Percentiles rank a stretch among this genome's conserved stretches.
Conservation (phyloP, 768 basidiomycete species). For the Serpula lacrymans region DNA sequence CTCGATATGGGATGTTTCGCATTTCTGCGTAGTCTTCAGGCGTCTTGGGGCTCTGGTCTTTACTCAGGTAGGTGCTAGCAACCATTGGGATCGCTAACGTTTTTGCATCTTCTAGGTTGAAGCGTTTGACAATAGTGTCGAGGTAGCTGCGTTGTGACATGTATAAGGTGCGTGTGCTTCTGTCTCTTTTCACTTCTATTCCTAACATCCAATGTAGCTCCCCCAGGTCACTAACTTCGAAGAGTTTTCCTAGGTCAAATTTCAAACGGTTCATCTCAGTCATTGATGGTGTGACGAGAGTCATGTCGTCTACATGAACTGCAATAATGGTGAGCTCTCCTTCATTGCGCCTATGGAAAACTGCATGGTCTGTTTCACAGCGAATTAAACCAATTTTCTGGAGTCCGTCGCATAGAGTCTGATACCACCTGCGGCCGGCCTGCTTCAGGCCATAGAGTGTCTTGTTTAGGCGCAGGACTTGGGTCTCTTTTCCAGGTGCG, state of each 20-base stretch:
- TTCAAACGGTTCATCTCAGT: conserved; percentile 1
- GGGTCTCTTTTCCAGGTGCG: too few species aligned
- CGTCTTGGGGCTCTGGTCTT: too few species aligned
- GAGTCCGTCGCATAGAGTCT: conserved; percentile 11
- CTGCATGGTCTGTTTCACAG: conserved; percentile 21
- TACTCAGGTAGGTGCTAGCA: too few species aligned
- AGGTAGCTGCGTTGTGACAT: conserved; percentile 20
- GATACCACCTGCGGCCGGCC: conserved; percentile 23
- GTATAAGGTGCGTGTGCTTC: conserved; percentile 17
- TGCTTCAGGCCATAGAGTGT: conserved; percentile 31
- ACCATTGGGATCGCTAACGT: too few species aligned
- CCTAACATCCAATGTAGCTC: conserved; percentile 21
- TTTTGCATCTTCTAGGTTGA: conserved; percentile 10
- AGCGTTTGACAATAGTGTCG: conserved; percentile 7
- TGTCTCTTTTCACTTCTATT: conserved; percentile 25
- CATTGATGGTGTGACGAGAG: neutral
- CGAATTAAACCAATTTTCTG: conserved; percentile 2
- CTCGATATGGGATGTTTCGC: too few species aligned
- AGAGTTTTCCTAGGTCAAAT: neutral
- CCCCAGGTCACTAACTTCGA: conserved; percentile 5
- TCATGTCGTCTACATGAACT: conserved; percentile 26
- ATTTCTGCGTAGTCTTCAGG: too few species aligned
- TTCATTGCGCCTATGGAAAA: conserved; percentile 13
- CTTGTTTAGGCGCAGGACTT: too few species aligned
- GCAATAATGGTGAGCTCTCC: conserved; percentile 15